Evolutionary conservation across 768 basidiomycete species (phyloP).

Genomic region (Astraeus odoratus): DNA sequence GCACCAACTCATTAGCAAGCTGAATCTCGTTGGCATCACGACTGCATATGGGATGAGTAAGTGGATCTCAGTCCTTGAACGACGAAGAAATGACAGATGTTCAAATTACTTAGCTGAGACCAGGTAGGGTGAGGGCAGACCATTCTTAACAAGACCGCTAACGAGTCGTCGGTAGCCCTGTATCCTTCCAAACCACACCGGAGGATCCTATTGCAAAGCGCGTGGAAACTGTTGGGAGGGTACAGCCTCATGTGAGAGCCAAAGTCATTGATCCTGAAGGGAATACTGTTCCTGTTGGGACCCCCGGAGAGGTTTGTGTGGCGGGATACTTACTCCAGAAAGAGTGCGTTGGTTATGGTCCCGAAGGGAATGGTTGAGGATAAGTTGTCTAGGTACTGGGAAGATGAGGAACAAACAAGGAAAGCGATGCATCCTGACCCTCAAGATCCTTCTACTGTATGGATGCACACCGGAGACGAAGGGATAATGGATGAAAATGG

Average conservation of each 20-base stretch:
- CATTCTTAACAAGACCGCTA: too few relatives aligned
- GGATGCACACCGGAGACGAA: slow-evolving; percentile 85
- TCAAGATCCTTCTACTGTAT: slow-evolving; percentile 51
- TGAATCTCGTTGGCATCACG: slow-evolving; percentile 67
- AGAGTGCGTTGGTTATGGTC: slow-evolving; percentile 44
- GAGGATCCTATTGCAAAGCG: slow-evolving; percentile 66
- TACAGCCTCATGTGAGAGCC: slow-evolving; percentile 72
- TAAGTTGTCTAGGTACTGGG: slow-evolving; percentile 56
- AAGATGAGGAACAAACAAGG: slow-evolving; percentile 60
- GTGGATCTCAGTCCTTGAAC: slow-evolving; percentile 19
- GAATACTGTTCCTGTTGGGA: slow-evolving; percentile 57
- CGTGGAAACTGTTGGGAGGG: slow-evolving; percentile 74
- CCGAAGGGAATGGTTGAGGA: background rate
- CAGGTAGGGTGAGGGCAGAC: slow-evolving; percentile 37
- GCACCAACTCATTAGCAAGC: slow-evolving; percentile 57
- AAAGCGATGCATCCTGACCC: slow-evolving; percentile 45
- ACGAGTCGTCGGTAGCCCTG: slow-evolving; percentile 49
- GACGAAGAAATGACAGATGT: background rate
- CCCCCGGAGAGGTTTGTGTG: slow-evolving; percentile 67
- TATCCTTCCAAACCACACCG: slow-evolving; percentile 74
- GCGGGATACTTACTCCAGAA: slow-evolving; percentile 76
- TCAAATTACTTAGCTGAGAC: slow-evolving; percentile 60
- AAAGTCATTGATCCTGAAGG: slow-evolving; percentile 58
- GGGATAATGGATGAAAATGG: slow-evolving; percentile 78
- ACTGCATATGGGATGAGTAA: slow-evolving; percentile 85